phyloP scores from a whole-genome alignment of 2,329 filamentous ascomycete species.

The Penicillium sp. region DNA sequence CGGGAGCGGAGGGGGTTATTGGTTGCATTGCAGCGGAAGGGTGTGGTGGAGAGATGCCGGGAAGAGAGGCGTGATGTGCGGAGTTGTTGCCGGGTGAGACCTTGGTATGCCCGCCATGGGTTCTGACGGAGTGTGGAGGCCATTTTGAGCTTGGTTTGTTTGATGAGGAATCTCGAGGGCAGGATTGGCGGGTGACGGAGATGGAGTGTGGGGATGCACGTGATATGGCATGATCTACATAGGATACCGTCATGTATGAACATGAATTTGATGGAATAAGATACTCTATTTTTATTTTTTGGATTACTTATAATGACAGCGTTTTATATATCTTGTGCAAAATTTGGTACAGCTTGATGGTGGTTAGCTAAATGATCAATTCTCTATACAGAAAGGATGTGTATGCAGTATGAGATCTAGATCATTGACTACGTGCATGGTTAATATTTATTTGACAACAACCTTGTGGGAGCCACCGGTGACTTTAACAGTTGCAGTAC shows the following conservation, averaged over 20 bases:
- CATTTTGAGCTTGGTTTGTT: conserved; percentile 16
- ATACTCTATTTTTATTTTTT: not conserved
- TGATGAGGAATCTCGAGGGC: conserved; percentile 8
- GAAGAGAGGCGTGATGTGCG: conserved; percentile 1
- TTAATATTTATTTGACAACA: conserved; percentile 12
- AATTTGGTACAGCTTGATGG: not conserved
- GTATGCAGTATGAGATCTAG: not conserved
- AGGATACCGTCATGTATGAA: not conserved
- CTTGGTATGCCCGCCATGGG: conserved; percentile 33
- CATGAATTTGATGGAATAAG: not conserved
- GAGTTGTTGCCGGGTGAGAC: conserved; percentile 24
- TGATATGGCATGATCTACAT: conserved; percentile 22
- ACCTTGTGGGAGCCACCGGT: conserved; percentile 27
- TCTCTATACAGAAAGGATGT: not conserved
- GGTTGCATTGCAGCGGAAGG: conserved; percentile 27
- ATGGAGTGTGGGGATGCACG: conserved; percentile 25
- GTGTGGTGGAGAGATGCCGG: conserved; percentile 28
- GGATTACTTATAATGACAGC: not conserved
- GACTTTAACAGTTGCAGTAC: conserved; percentile 21
- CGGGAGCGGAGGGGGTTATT: conserved; percentile 34
- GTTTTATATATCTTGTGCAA: not conserved
- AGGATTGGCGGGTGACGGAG: conserved; percentile 16
- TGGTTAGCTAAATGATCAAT: not conserved
- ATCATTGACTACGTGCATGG: not conserved
- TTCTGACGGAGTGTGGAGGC: conserved; percentile 18